Conservation (phyloP, 495 filamentous ascomycete species). For the Tuber brumale region DNA sequence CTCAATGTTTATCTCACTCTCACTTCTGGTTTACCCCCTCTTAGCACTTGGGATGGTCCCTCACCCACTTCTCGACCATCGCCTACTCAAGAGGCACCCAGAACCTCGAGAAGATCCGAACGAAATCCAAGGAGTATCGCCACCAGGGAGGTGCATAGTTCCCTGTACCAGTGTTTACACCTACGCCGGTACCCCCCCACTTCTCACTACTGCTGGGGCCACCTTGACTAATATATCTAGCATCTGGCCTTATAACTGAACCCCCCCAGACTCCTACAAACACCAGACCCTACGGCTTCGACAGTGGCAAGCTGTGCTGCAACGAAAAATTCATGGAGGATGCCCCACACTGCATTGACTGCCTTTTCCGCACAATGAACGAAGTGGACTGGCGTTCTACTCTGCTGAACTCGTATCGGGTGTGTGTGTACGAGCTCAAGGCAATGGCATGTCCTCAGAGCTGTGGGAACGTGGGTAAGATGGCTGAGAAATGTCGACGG, state of each 20-base stretch:
- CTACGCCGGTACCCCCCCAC: neutral
- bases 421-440: conserved; percentile 10
- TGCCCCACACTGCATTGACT: conserved; percentile 23
- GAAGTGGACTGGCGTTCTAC: conserved; percentile 11
- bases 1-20: neutral
- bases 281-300: conserved; percentile 14
- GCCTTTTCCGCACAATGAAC: conserved; percentile 16
- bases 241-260: neutral
- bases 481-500: conserved; percentile 3
- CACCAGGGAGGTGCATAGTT: neutral
- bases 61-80: neutral
- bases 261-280: neutral
- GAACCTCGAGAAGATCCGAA: neutral
- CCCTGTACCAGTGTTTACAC: neutral
- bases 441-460: conserved; percentile 3
- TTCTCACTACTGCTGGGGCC: neutral
- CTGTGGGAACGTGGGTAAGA: neutral
- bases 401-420: neutral
- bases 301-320: conserved; percentile 12
- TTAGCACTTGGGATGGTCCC: neutral
- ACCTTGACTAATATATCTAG: neutral
- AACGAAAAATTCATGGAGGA: conserved; percentile 15
- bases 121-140: neutral
- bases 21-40: neutral
- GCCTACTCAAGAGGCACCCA: neutral